Percentiles rank a stretch among this genome's conserved stretches.
Evolutionary conservation across 192 early-diverging fungal genomes (phyloP).

Genomic region (Coemansia javaensis): DNA sequence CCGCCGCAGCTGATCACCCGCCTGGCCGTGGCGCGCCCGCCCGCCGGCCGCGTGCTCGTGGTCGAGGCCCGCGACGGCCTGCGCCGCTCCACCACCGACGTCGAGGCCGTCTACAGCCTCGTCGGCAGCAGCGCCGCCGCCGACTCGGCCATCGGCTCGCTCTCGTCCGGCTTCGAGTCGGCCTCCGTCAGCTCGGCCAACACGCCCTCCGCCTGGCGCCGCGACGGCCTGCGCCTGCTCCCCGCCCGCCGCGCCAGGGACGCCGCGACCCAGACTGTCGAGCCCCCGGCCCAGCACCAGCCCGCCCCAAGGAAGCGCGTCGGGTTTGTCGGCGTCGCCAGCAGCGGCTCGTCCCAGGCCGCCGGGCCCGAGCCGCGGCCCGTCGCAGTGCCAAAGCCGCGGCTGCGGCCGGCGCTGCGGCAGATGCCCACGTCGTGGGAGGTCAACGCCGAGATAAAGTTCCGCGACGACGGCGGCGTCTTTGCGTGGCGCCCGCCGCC

Average conservation of each 20-base stretch:
- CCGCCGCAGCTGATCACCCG: constrained; percentile 17
- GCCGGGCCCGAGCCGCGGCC: too few relatives aligned
- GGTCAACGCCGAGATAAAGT: constrained; percentile 9
- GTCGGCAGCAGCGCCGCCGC: constrained; percentile 2
- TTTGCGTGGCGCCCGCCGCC: constrained; percentile 18
- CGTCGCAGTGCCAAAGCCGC: constrained; percentile 32
- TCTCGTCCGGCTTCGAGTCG: too few relatives aligned
- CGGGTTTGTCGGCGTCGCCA: too few relatives aligned
- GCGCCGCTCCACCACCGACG: too few relatives aligned
- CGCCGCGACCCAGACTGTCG: too few relatives aligned
- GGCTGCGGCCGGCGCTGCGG: constrained; percentile 29
- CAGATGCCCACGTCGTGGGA: constrained; percentile 36
- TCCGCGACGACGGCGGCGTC: constrained; percentile 13
- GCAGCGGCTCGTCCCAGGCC: too few relatives aligned
- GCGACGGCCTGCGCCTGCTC: too few relatives aligned
- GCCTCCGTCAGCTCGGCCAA: too few relatives aligned
- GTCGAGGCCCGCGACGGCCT: too few relatives aligned
- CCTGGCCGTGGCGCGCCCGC: constrained; percentile 19
- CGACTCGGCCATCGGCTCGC: too few relatives aligned
- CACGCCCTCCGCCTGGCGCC: too few relatives aligned
- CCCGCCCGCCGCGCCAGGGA: too few relatives aligned
- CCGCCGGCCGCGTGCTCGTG: constrained; percentile 14
- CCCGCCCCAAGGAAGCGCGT: background rate
- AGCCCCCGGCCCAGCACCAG: background rate
- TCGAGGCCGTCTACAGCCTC: constrained; percentile 29